Evolutionary conservation across 208 protist species (phyloP).

Genomic region (Crithidia bombi): DNA sequence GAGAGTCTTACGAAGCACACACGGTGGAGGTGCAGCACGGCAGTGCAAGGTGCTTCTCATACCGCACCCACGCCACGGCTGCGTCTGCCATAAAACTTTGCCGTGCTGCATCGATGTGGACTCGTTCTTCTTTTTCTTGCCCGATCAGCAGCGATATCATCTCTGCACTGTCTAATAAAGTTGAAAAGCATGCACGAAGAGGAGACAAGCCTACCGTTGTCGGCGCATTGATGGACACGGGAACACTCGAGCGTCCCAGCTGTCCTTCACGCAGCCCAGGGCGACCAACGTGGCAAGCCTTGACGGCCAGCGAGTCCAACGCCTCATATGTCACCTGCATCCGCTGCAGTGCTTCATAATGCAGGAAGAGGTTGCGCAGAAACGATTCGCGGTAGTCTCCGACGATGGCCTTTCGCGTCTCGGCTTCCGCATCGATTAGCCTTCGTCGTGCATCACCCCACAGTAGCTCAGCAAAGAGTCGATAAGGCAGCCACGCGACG

Average conservation of each 20-base stretch:
- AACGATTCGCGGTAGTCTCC: neutral
- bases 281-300: slow-evolving; percentile 33
- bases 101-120: neutral
- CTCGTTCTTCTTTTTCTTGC: slow-evolving; percentile 6
- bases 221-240: slow-evolving; percentile 4
- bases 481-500: slow-evolving; percentile 24
- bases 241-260: slow-evolving; percentile 23
- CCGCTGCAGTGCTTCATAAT: slow-evolving; percentile 25
- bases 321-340: slow-evolving; percentile 26
- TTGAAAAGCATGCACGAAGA: neutral
- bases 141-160: neutral
- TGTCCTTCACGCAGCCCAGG: slow-evolving; percentile 23
- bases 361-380: neutral
- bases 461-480: slow-evolving; percentile 33
- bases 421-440: slow-evolving; percentile 20
- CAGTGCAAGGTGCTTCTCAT: neutral
- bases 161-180: neutral
- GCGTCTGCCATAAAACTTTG: neutral
- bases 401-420: neutral
- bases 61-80: neutral
- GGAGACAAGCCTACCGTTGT: neutral
- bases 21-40: too few species aligned
- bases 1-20: too few species aligned
- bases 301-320: slow-evolving; percentile 32
- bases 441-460: neutral